Conservation (phyloP, 2,329 filamentous ascomycete species). For the Paecilomyces dactylethromorphus region DNA sequence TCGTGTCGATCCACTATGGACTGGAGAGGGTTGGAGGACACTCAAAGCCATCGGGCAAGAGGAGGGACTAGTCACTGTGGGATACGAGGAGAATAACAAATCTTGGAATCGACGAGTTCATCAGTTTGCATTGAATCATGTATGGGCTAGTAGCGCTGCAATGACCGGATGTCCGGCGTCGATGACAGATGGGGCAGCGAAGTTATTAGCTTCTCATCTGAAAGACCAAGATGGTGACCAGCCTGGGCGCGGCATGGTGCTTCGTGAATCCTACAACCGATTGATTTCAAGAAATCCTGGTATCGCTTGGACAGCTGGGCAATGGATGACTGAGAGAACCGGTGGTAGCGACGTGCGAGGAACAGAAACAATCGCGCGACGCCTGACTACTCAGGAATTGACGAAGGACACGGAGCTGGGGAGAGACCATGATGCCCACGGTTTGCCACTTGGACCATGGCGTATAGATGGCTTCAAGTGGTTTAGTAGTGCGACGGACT, state of each 20-base stretch:
- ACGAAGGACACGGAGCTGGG: not conserved
- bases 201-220: conserved; percentile 14
- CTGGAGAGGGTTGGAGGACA: conserved; percentile 18
- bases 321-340: conserved; percentile 70
- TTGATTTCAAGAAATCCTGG: conserved; percentile 48
- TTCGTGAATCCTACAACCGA: conserved; percentile 5
- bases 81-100: conserved; percentile 9
- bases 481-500: conserved; percentile 61
- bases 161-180: conserved; percentile 19
- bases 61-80: conserved; percentile 18
- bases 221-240: conserved; percentile 10
- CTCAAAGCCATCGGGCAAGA: conserved; percentile 16
- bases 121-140: conserved; percentile 15
- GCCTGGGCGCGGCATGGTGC: conserved; percentile 12
- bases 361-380: conserved; percentile 56
- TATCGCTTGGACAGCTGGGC: conserved; percentile 62
- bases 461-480: conserved; percentile 61
- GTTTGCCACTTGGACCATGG: conserved; percentile 49
- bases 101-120: conserved; percentile 16
- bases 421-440: conserved; percentile 15
- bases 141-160: conserved; percentile 18
- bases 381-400: conserved; percentile 16
- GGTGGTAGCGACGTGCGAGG: conserved; percentile 64
- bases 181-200: conserved; percentile 22
- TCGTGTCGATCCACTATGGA: conserved; percentile 16